These are phyloP conservation scores for Epichloe gansuensis DNA, from an alignment of 2,329 filamentous ascomycete genomes.

Conservation along the genomic window DNA sequence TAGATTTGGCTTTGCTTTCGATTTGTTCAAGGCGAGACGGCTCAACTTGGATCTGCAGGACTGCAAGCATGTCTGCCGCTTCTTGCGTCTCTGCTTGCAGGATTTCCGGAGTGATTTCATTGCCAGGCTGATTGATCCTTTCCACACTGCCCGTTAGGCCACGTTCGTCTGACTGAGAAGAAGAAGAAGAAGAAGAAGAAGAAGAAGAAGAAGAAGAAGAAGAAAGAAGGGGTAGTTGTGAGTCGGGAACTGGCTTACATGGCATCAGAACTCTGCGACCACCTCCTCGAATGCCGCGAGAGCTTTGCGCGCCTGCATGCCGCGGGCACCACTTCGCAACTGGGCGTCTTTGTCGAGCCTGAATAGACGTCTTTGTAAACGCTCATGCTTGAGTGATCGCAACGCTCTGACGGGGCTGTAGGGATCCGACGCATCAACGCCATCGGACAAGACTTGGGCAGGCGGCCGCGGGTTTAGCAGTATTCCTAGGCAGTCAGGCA, in stretches of 20 bases:
- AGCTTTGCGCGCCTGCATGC: constrained; percentile 63
- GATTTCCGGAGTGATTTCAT: constrained; percentile 42
- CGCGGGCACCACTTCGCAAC: constrained; percentile 62
- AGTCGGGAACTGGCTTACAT: constrained; percentile 28
- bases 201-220: background rate
- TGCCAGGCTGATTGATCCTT: constrained; percentile 38
- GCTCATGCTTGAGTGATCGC: constrained; percentile 49
- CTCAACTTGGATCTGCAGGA: constrained; percentile 57
- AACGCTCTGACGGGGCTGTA: constrained; percentile 48
- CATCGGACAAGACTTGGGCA: constrained; percentile 40
- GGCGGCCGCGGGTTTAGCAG: constrained; percentile 9
- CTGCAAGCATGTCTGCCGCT: constrained; percentile 56
- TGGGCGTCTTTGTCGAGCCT: constrained; percentile 62
- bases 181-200: background rate
- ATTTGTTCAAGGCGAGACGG: constrained; percentile 49
- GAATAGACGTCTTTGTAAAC: constrained; percentile 51
- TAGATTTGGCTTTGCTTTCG: constrained; percentile 53
- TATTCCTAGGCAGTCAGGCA: background rate
- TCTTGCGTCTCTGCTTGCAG: constrained; percentile 56
- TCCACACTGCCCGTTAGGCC: constrained; percentile 1
- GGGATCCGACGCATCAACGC: constrained; percentile 44
- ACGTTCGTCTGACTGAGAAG: background rate
- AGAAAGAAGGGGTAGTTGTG: background rate
- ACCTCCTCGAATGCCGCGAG: constrained; percentile 57
- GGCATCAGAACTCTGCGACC: constrained; percentile 44